A percentile compares a stretch with the other conserved stretches of the same genome.
Conservation (phyloP, 176 grass and related monocot species). For the Aechmea fasciata region DNA sequence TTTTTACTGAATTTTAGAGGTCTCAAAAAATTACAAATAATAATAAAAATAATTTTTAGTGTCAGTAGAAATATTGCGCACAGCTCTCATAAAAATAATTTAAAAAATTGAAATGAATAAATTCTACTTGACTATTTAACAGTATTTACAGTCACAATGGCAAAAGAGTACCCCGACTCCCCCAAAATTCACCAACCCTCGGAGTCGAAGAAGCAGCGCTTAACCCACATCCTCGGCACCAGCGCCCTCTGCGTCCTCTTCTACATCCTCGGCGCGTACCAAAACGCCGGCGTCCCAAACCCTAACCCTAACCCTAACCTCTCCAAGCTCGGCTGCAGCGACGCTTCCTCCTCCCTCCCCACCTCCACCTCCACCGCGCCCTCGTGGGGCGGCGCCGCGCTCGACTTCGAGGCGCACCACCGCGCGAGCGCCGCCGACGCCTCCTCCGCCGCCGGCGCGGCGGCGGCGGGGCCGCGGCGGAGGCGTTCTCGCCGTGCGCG, state of each 20-base stretch:
- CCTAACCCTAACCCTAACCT: constrained; percentile 20
- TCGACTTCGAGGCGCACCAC: constrained; percentile 1
- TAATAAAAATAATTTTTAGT: no score
- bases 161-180: constrained; percentile 60
- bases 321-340: constrained; percentile 23
- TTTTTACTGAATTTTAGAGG: no score
- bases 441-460: background rate
- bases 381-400: constrained; percentile 7
- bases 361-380: constrained; percentile 19
- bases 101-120: background rate
- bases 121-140: no score
- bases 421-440: background rate
- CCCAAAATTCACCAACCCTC: constrained; percentile 61
- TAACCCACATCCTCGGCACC: constrained; percentile 57
- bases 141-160: constrained; percentile 52
- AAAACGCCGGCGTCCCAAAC: constrained; percentile 48
- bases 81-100: background rate
- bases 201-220: constrained; percentile 66
- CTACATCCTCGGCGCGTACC: constrained; percentile 80
- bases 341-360: background rate
- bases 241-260: constrained; percentile 67
- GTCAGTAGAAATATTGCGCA: background rate
- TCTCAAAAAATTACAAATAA: no score
- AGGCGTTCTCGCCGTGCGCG: constrained; percentile 33
- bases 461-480: background rate